Conservation (phyloP, 2,329 filamentous ascomycete genomes). For the Teratosphaeria destructans region DNA sequence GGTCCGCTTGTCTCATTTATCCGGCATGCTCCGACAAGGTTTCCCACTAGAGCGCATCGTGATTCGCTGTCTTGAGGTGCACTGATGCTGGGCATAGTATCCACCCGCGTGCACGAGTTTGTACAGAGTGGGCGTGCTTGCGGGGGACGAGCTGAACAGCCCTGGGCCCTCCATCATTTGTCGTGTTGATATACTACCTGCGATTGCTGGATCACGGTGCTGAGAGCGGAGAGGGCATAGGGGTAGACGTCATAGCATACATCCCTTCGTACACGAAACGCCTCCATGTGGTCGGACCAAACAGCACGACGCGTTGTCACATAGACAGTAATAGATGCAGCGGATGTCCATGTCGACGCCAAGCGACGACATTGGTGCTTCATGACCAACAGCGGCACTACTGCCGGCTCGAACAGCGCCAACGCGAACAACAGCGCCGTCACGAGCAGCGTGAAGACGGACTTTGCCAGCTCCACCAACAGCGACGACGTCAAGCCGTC, state of each 20-base stretch:
- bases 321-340: neutral
- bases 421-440: neutral
- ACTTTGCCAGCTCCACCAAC: neutral
- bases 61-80: neutral
- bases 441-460: neutral
- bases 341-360: neutral
- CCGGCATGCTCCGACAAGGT: neutral
- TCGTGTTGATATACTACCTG: neutral
- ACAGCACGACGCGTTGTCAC: neutral
- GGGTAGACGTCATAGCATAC: neutral
- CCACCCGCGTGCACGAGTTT: neutral
- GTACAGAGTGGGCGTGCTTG: neutral
- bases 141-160: neutral
- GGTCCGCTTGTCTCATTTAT: neutral
- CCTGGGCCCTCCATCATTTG: neutral
- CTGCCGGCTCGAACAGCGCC: neutral
- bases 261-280: neutral
- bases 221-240: neutral
- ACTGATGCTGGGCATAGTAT: neutral
- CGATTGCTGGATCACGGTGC: neutral
- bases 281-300: neutral
- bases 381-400: neutral
- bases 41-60: neutral
- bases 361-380: neutral
- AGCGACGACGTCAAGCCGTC: conserved; percentile 2